Evolutionary conservation across 768 basidiomycete species (phyloP).

Genomic region (Leccinum olivaceopallidum): DNA sequence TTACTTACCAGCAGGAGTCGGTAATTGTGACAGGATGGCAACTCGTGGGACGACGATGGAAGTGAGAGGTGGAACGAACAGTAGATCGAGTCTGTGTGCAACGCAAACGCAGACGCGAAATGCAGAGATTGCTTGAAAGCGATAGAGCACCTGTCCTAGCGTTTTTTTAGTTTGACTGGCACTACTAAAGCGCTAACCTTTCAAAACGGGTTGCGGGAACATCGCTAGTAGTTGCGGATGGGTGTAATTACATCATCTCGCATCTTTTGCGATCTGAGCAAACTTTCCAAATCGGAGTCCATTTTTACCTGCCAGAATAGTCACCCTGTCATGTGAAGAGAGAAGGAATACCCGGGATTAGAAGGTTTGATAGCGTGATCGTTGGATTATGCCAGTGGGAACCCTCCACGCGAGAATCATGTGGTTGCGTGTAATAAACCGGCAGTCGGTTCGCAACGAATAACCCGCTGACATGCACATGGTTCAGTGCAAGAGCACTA

Average conservation of each 20-base stretch:
- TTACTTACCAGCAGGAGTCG: slow-evolving; percentile 13
- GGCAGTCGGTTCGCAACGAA: neutral
- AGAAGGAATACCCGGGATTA: slow-evolving; percentile 13
- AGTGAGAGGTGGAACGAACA: neutral
- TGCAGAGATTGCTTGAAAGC: neutral
- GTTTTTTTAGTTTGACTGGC: slow-evolving; percentile 17
- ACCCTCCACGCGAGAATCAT: slow-evolving; percentile 17
- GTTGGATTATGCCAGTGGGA: slow-evolving; percentile 14
- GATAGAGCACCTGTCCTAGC: neutral
- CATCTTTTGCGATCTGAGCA: slow-evolving; percentile 3
- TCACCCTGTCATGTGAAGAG: slow-evolving; percentile 10
- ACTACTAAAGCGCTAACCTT: slow-evolving; percentile 4
- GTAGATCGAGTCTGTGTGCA: neutral
- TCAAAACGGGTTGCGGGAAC: slow-evolving; percentile 13
- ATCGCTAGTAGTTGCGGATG: slow-evolving; percentile 12
- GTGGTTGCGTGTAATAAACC: slow-evolving; percentile 1
- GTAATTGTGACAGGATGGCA: neutral
- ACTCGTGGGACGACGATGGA: neutral
- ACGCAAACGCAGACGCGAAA: neutral
- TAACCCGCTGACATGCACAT: neutral
- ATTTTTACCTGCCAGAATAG: slow-evolving; percentile 5
- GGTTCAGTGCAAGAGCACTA: neutral
- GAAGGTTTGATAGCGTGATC: slow-evolving; percentile 21
- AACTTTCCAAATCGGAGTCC: neutral
- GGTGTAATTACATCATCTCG: slow-evolving; percentile 19